A percentile compares a stretch with the other conserved stretches of the same genome.
Evolutionary conservation across 1,284 basidiomycete species (phyloP).

Genomic region (Cryptococcus maquisensis): DNA sequence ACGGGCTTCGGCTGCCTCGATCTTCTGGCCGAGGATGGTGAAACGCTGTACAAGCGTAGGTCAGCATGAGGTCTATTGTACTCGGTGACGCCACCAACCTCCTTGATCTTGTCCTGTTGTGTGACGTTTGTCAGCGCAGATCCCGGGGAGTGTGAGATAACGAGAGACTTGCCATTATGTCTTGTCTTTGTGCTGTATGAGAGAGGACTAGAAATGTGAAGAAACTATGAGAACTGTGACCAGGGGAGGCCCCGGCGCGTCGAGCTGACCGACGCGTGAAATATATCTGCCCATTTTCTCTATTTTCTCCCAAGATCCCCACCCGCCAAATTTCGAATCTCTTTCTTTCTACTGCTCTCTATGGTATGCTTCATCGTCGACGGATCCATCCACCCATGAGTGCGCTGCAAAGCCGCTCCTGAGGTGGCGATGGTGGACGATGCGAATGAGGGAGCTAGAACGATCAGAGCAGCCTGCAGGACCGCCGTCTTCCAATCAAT

Average conservation of each 20-base stretch:
- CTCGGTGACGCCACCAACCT: slow-evolving; percentile 41
- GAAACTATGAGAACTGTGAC: too few relatives aligned
- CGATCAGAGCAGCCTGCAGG: slow-evolving; percentile 24
- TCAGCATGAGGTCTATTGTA: not conserved
- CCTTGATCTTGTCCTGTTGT: slow-evolving; percentile 55
- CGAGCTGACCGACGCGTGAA: slow-evolving; percentile 5
- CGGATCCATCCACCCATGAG: too few relatives aligned
- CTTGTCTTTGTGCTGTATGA: too few relatives aligned
- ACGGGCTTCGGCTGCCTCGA: slow-evolving; percentile 71
- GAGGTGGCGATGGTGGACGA: slow-evolving; percentile 4
- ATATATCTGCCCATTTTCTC: slow-evolving; percentile 4
- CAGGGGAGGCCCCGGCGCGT: slow-evolving; percentile 12
- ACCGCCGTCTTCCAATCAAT: slow-evolving; percentile 10
- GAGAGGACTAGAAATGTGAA: not conserved
- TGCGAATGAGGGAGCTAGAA: slow-evolving; percentile 18
- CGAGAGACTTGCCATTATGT: slow-evolving; percentile 20
- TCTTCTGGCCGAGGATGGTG: slow-evolving; percentile 72
- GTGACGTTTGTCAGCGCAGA: not conserved
- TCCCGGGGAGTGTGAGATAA: not conserved
- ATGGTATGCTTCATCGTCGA: slow-evolving; percentile 14
- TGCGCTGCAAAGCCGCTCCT: too few relatives aligned
- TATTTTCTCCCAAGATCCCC: slow-evolving; percentile 13
- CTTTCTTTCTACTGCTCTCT: slow-evolving; percentile 7
- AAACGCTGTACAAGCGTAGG: slow-evolving; percentile 51
- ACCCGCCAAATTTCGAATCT: not conserved